Evolutionary conservation across 768 basidiomycete species (phyloP).

Genomic region (Amanita subjunquillea): DNA sequence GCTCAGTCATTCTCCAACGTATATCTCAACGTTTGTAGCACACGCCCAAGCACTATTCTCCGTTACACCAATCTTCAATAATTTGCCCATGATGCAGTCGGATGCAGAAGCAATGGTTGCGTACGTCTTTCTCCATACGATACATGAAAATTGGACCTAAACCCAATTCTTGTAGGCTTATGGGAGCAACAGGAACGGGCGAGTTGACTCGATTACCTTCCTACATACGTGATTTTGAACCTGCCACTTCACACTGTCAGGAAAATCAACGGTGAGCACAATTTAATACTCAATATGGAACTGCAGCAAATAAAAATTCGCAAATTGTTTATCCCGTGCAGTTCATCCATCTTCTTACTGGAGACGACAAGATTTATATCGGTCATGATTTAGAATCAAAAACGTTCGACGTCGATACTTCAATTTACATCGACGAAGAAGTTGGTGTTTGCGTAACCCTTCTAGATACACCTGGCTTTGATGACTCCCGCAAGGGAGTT

Average conservation of each 20-base stretch:
- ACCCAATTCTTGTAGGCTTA: neutral
- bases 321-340: constrained; percentile 4
- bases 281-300: neutral
- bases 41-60: too few relatives aligned
- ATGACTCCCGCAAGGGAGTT: constrained; percentile 19
- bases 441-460: constrained; percentile 16
- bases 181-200: neutral
- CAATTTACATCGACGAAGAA: neutral
- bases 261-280: neutral
- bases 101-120: neutral
- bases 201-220: neutral
- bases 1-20: too few relatives aligned
- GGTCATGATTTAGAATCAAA: constrained; percentile 30
- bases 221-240: too few relatives aligned
- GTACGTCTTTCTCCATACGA: neutral
- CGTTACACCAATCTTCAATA: too few relatives aligned
- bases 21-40: too few relatives aligned
- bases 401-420: constrained; percentile 19
- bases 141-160: neutral
- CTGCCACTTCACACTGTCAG: neutral
- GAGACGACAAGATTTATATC: constrained; percentile 22
- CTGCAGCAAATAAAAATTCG: too few relatives aligned
- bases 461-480: constrained; percentile 37
- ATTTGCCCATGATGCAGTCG: too few relatives aligned
- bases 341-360: constrained; percentile 30